phyloP scores from a whole-genome alignment of 495 filamentous ascomycete species.

The Barbatosphaeria neglecta region DNA sequence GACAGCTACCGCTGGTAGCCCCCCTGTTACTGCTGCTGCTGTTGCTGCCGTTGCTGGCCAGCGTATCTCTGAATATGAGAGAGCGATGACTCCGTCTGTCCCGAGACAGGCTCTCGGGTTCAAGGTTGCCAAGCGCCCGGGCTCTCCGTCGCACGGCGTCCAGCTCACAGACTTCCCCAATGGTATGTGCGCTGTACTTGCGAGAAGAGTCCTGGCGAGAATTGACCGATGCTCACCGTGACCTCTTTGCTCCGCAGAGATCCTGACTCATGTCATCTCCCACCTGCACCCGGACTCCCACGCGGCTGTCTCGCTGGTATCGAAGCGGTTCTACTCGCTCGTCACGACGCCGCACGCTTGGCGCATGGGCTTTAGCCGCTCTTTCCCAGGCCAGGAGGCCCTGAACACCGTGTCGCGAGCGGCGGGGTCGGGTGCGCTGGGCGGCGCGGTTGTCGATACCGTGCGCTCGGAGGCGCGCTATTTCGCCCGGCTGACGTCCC shows the following conservation, averaged over 20 bases:
- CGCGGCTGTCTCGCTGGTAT: constrained; percentile 66
- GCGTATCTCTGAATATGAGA: constrained; percentile 65
- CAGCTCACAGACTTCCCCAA: constrained; percentile 65
- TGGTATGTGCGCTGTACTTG: constrained; percentile 36
- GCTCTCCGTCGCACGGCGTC: constrained; percentile 25
- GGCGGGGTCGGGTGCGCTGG: constrained; percentile 22
- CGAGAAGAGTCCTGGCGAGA: no score
- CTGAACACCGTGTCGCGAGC: constrained; percentile 18
- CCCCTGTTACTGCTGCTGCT: no score
- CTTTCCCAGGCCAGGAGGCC: constrained; percentile 63
- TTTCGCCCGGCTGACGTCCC: constrained; percentile 66
- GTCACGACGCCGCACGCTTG: constrained; percentile 85
- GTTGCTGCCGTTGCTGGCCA: constrained; percentile 32
- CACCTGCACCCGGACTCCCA: constrained; percentile 74
- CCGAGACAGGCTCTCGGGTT: constrained; percentile 42
- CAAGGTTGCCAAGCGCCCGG: constrained; percentile 47
- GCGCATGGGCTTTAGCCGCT: constrained; percentile 79
- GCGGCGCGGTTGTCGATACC: constrained; percentile 39
- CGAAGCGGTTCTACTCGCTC: constrained; percentile 67
- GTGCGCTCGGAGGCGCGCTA: constrained; percentile 50
- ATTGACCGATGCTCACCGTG: constrained; percentile 14
- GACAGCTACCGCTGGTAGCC: no score
- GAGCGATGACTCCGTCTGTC: constrained; percentile 34
- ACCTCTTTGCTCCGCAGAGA: constrained; percentile 65
- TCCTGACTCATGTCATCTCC: constrained; percentile 83